Percentiles rank a stretch among this genome's conserved stretches.
Evolutionary conservation across 495 filamentous ascomycete genomes (phyloP).

Genomic region (Apodospora peruviana): DNA sequence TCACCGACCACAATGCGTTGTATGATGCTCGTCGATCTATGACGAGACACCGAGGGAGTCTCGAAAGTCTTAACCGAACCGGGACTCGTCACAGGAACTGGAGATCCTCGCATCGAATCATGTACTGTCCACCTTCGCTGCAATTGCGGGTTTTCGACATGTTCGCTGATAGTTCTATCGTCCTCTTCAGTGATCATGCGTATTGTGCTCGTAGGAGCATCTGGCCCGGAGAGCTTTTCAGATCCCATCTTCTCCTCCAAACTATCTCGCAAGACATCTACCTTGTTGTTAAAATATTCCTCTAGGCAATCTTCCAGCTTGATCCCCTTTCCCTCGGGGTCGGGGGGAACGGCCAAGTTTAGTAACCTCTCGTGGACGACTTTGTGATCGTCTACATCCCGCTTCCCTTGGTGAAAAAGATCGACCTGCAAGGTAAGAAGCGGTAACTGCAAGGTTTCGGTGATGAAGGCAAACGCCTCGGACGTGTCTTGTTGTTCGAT

Average conservation of each 20-base stretch:
- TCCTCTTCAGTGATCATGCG: conserved; percentile 31
- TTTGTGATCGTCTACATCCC: conserved; percentile 82
- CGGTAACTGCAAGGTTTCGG: conserved; percentile 79
- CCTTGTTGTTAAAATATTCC: conserved; percentile 87
- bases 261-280: conserved; percentile 78
- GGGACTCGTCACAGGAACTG: conserved; percentile 8
- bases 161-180: conserved; percentile 6
- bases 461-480: conserved; percentile 92
- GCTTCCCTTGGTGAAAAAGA: conserved; percentile 85
- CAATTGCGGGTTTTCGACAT: conserved; percentile 6
- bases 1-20: conserved; percentile 41
- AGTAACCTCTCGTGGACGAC: conserved; percentile 86
- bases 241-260: conserved; percentile 48
- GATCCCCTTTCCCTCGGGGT: conserved; percentile 56
- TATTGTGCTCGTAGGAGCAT: conserved; percentile 27
- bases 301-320: conserved; percentile 88
- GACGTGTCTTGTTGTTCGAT: conserved; percentile 87
- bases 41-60: conserved; percentile 17
- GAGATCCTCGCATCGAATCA: conserved; percentile 16
- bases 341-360: conserved; percentile 77
- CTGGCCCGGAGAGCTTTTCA: conserved; percentile 6
- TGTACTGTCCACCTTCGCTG: conserved; percentile 30
- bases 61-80: conserved; percentile 14
- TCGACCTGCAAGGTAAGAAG: conserved; percentile 91
- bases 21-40: conserved; percentile 45